Evolutionary conservation across 768 basidiomycete genomes (phyloP).

Genomic region (Boletus insuetus): DNA sequence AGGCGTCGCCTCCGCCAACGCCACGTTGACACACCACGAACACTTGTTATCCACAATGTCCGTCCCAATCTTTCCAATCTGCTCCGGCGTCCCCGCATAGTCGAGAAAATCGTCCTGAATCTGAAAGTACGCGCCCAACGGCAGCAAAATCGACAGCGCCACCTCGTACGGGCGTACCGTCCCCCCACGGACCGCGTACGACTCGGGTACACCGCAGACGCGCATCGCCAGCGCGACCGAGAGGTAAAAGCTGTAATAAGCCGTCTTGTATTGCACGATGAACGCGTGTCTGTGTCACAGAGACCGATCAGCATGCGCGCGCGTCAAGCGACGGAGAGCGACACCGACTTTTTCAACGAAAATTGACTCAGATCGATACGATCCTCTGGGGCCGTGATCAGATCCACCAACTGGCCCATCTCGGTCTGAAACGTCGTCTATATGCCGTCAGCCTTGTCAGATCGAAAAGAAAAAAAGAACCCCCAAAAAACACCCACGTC

Average conservation of each 20-base stretch:
- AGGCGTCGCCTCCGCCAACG: constrained; percentile 55
- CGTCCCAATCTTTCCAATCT: constrained; percentile 95
- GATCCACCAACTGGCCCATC: constrained; percentile 92
- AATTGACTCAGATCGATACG: constrained; percentile 84
- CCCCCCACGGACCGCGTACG: constrained; percentile 40
- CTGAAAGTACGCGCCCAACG: constrained; percentile 98
- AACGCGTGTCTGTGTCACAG: constrained; percentile 63
- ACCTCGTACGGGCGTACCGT: constrained; percentile 61
- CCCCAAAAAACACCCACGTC: constrained; percentile 59
- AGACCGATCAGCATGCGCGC: too few relatives aligned
- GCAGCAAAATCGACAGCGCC: constrained; percentile 80
- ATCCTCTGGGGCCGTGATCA: constrained; percentile 94
- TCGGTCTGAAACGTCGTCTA: constrained; percentile 84
- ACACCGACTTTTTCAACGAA: constrained; percentile 60
- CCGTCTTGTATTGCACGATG: constrained; percentile 97
- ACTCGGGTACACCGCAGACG: constrained; percentile 60
- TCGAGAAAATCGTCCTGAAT: constrained; percentile 98
- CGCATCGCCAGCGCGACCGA: constrained; percentile 94
- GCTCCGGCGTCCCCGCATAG: constrained; percentile 83
- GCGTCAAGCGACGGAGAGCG: too few relatives aligned
- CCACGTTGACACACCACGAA: constrained; percentile 92
- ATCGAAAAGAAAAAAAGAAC: too few relatives aligned
- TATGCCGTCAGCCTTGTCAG: too few relatives aligned
- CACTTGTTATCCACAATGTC: constrained; percentile 99
- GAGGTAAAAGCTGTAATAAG: constrained; percentile 98